A percentile compares a stretch with the other conserved stretches of the same genome.
Conservation (phyloP, 192 early-diverging fungal genomes). For the Coemansia sp. region DNA sequence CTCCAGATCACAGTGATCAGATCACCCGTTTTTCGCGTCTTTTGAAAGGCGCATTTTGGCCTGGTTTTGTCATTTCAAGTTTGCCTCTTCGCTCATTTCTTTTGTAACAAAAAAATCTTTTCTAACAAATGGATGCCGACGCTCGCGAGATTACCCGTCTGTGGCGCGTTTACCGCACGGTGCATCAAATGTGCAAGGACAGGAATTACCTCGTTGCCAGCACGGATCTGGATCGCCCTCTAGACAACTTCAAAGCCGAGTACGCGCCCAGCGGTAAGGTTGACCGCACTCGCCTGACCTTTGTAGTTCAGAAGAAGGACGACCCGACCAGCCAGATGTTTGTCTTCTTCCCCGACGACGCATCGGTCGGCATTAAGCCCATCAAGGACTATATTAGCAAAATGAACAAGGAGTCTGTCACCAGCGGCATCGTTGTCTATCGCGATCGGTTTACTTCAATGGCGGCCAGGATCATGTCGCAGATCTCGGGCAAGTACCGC, state of each 20-base stretch:
- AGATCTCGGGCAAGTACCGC: constrained; percentile 51
- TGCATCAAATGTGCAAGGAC: constrained; percentile 89
- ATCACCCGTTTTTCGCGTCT: no score
- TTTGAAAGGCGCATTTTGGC: no score
- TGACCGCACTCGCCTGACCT: constrained; percentile 79
- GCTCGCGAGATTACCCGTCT: constrained; percentile 69
- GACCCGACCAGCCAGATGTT: constrained; percentile 84
- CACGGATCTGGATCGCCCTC: constrained; percentile 77
- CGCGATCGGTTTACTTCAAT: constrained; percentile 80
- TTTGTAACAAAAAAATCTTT: no score
- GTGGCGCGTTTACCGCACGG: constrained; percentile 85
- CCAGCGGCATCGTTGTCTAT: constrained; percentile 88
- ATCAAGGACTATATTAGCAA: constrained; percentile 78
- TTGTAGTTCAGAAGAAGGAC: constrained; percentile 81
- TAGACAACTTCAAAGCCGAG: constrained; percentile 75
- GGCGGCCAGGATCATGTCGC: constrained; percentile 73
- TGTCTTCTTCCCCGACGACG: constrained; percentile 91
- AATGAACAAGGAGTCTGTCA: constrained; percentile 85
- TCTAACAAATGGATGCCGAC: constrained; percentile 37
- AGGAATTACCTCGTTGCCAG: constrained; percentile 87
- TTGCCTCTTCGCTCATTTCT: no score
- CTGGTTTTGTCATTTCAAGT: no score
- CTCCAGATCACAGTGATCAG: no score
- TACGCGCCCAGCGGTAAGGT: constrained; percentile 75
- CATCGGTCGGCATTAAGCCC: constrained; percentile 86